Evolutionary conservation across 441 rosid genomes (phyloP), one percentile per base, ranked within the genome.

Genomic region (Biscutella laevigata): DNA sequence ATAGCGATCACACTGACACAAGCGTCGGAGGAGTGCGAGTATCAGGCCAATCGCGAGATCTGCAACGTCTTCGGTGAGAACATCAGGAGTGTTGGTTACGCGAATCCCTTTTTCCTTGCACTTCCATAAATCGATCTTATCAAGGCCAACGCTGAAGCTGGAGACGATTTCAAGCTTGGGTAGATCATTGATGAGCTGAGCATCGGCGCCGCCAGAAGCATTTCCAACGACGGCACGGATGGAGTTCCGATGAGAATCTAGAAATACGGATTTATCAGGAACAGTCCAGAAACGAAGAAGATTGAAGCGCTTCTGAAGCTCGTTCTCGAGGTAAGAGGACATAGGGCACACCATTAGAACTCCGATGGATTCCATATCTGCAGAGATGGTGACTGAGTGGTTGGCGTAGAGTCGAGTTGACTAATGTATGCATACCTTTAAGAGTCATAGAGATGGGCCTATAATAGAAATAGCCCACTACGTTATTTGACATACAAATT

Each of bases 81-180:
- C 98, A 55, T 85, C 95, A 11, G 98, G 98, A 0, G 98, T 85
- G 56, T 85, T 78, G 21, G 94, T 85, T 14, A 85, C 98, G 46
- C 82, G 74, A 44, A 88, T 76, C 57, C 92, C 89, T 70, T 66
- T 88, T 51, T 84, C 89, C 53, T 66, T 77, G 64, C 95, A 92
- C 66, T 82, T 84, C 5, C 53, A 73, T 78, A 88, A 50, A 66
- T 92, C 98, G 45, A 91, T 62, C 86, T 88, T 88, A 62, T 92
- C 95, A 22, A 92, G 67, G 3, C 98, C 98, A 14, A 88, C 98
- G 43, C 95, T 86, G 71, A 40, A 76, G 62, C 82, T 82, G 50
- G 94, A 47, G 30, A 83, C 83, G 4, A 88, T 91, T 76, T 85
- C 91, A 19, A 88, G 75, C 58, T 70, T 80, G 5, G 94, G 96